phyloP scores from a whole-genome alignment of 768 basidiomycete species.

The Astraeus odoratus region DNA sequence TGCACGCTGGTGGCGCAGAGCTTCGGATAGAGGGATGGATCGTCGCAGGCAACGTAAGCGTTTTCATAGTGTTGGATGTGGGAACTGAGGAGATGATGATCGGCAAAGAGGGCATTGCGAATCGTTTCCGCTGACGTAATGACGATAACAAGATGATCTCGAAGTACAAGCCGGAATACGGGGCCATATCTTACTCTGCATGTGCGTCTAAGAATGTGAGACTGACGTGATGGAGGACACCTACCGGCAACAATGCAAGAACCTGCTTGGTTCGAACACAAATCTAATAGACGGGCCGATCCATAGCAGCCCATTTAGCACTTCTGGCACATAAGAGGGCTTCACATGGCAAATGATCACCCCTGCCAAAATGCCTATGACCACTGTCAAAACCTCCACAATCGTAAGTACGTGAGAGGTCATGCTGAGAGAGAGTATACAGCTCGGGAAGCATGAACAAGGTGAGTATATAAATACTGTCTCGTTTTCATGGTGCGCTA shows the following conservation, averaged over 20 bases:
- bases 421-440: too few relatives aligned
- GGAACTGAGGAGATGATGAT: slow-evolving; percentile 7
- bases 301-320: too few relatives aligned
- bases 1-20: slow-evolving; percentile 14
- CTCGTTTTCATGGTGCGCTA: too few relatives aligned
- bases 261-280: slow-evolving; percentile 10
- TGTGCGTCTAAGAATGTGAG: neutral
- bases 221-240: neutral
- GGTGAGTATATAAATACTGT: too few relatives aligned
- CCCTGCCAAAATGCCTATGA: too few relatives aligned
- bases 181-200: slow-evolving; percentile 11
- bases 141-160: slow-evolving; percentile 9
- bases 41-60: slow-evolving; percentile 9
- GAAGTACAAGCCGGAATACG: slow-evolving; percentile 12
- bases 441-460: too few relatives aligned
- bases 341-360: too few relatives aligned
- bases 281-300: too few relatives aligned
- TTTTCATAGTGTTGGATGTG: slow-evolving; percentile 10
- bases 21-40: slow-evolving; percentile 2
- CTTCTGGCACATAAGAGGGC: too few relatives aligned
- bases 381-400: too few relatives aligned
- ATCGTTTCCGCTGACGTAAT: slow-evolving; percentile 13
- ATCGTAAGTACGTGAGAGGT: too few relatives aligned
- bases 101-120: slow-evolving; percentile 4
- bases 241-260: slow-evolving; percentile 17